Percentiles rank a stretch among this genome's conserved stretches.
These are phyloP conservation scores for Metschnikowia continentalis DNA, from an alignment of 805 yeast genomes.

Conservation along the genomic window DNA sequence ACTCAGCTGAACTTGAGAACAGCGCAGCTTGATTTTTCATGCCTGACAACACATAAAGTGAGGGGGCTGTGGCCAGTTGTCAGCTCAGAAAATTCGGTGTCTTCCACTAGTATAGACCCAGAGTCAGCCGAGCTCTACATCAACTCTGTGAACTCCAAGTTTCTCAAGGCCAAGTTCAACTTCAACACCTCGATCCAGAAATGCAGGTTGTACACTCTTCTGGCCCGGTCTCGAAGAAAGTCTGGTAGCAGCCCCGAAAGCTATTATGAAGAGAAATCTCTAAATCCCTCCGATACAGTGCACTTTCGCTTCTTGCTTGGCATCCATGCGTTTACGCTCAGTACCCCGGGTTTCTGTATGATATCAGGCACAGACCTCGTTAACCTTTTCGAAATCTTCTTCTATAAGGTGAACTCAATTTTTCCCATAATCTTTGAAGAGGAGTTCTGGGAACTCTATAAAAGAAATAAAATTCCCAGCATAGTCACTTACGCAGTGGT, in stretches of 20 bases:
- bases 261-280: not conserved
- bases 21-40: not conserved
- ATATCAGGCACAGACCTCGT: conserved; percentile 11
- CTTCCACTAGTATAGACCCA: not conserved
- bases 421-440: conserved; percentile 40
- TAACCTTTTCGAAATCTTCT: conserved; percentile 33
- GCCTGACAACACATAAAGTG: not conserved
- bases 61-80: not conserved
- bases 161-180: conserved; percentile 12
- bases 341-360: conserved; percentile 17
- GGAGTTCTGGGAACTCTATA: conserved; percentile 33
- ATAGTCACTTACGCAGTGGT: conserved; percentile 40
- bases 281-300: conserved; percentile 8
- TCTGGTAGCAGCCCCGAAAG: not conserved
- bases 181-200: conserved; percentile 15
- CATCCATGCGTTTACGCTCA: conserved; percentile 17
- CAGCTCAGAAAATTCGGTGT: conserved; percentile 1
- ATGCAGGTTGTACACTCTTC: conserved; percentile 1
- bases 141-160: conserved; percentile 10
- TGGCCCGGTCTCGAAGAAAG: not conserved
- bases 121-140: conserved; percentile 3
- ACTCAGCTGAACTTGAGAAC: conserved; percentile 1
- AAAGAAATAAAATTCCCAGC: conserved; percentile 34
- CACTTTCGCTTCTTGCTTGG: conserved; percentile 14
- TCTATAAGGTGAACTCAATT: conserved; percentile 35